A percentile compares a stretch with the other conserved stretches of the same genome.
Evolutionary conservation across 129 eudicot species (phyloP).

Genomic region (Helichrysum umbraculigerum): DNA sequence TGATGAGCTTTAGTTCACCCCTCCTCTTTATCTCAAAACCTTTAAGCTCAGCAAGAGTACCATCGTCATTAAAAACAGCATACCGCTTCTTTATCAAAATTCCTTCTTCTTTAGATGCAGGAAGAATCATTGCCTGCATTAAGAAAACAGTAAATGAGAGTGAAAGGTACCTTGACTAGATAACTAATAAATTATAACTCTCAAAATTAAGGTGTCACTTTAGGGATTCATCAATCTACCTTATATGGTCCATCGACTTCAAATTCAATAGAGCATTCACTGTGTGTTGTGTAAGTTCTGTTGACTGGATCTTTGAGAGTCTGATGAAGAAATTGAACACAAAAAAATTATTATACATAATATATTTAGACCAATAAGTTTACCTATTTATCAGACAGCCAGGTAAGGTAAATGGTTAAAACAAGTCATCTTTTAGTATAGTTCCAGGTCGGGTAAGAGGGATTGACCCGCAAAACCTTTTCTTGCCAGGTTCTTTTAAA

Average conservation of each 20-base stretch:
- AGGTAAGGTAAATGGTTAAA: neutral
- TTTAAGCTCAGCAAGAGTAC: constrained; percentile 97
- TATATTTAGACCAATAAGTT: neutral
- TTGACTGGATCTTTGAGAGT: constrained; percentile 81
- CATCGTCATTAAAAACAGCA: constrained; percentile 99
- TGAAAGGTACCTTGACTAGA: constrained; percentile 12
- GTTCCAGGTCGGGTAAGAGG: neutral
- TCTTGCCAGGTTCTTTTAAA: neutral
- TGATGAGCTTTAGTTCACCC: constrained; percentile 99
- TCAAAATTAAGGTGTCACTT: neutral
- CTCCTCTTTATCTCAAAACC: constrained; percentile 99
- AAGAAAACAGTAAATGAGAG: constrained; percentile 22
- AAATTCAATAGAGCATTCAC: constrained; percentile 98
- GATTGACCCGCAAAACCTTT: neutral
- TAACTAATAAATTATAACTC: constrained; percentile 16
- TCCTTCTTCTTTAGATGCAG: constrained; percentile 99
- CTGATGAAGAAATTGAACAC: constrained; percentile 43
- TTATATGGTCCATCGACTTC: constrained; percentile 99
- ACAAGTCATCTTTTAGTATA: neutral
- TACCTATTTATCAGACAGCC: neutral
- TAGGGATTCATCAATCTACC: constrained; percentile 42
- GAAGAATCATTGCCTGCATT: constrained; percentile 97
- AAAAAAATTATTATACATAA: neutral
- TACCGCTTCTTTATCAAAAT: constrained; percentile 90
- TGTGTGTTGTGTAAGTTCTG: constrained; percentile 77